Evolutionary conservation across 106 monocot genomes (phyloP).

Genomic region (Dendrobium officinale): DNA sequence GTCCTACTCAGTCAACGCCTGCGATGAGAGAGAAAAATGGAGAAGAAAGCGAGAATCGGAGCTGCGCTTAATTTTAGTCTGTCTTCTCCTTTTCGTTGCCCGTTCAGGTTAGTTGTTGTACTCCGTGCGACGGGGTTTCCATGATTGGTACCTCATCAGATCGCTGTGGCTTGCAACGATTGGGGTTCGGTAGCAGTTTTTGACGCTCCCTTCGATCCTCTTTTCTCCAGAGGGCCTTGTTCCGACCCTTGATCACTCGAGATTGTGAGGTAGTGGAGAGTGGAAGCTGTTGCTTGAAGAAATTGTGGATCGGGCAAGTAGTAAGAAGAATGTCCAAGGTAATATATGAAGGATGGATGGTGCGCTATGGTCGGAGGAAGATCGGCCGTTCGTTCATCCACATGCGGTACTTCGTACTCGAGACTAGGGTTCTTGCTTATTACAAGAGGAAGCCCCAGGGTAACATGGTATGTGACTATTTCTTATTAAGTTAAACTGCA

Average conservation of each 20-base stretch:
- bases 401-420: slow-evolving; percentile 86
- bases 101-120: too few relatives aligned
- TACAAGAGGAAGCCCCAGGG: slow-evolving; percentile 89
- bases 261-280: slow-evolving; percentile 8
- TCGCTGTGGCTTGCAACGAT: neutral
- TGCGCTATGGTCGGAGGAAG: slow-evolving; percentile 72
- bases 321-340: slow-evolving; percentile 39
- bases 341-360: slow-evolving; percentile 90
- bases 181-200: neutral
- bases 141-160: neutral
- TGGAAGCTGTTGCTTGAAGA: neutral
- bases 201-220: neutral
- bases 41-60: neutral
- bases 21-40: neutral
- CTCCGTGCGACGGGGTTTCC: neutral
- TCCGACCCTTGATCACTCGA: neutral
- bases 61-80: neutral
- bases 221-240: neutral
- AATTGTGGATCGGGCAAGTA: neutral
- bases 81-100: neutral
- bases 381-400: slow-evolving; percentile 85
- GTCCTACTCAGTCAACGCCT: slow-evolving; percentile 1
- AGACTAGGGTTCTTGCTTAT: slow-evolving; percentile 65
- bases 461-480: slow-evolving; percentile 35
- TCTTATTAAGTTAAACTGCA: neutral